phyloP scores from a whole-genome alignment of 192 early-diverging fungal species.

The Funneliformis mosseae region DNA sequence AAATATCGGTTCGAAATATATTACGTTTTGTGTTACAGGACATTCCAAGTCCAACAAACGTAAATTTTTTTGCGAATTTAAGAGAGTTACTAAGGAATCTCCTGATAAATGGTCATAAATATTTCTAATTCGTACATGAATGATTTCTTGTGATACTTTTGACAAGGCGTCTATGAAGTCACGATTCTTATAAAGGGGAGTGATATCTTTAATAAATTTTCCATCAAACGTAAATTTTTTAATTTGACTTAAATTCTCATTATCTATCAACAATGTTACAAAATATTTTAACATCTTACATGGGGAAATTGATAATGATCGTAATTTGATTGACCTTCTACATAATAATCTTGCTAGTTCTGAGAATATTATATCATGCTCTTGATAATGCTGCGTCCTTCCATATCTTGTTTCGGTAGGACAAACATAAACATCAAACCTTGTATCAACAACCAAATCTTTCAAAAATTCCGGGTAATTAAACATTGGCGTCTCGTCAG shows the following conservation, averaged over 20 bases:
- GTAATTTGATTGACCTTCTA: background rate
- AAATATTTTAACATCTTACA: background rate
- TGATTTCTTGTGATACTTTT: background rate
- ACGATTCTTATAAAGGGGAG: background rate
- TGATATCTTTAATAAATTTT: background rate
- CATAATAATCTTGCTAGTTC: background rate
- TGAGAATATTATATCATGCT: background rate
- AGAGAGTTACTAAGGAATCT: background rate
- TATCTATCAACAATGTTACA: background rate
- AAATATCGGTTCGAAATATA: background rate
- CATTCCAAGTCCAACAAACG: background rate
- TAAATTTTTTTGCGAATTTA: background rate
- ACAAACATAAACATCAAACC: background rate
- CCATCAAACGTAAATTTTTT: background rate
- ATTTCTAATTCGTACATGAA: background rate
- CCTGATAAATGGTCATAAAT: background rate
- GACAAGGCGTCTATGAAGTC: background rate
- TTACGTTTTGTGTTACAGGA: background rate
- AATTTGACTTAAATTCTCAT: background rate
- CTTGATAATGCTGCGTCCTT: background rate
- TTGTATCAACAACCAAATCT: background rate
- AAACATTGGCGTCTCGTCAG: background rate
- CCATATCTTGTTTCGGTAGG: no score
- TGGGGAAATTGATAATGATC: background rate
- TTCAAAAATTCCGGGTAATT: background rate